Conservation (phyloP, 805 yeast species). For the Novakomyces olei region DNA sequence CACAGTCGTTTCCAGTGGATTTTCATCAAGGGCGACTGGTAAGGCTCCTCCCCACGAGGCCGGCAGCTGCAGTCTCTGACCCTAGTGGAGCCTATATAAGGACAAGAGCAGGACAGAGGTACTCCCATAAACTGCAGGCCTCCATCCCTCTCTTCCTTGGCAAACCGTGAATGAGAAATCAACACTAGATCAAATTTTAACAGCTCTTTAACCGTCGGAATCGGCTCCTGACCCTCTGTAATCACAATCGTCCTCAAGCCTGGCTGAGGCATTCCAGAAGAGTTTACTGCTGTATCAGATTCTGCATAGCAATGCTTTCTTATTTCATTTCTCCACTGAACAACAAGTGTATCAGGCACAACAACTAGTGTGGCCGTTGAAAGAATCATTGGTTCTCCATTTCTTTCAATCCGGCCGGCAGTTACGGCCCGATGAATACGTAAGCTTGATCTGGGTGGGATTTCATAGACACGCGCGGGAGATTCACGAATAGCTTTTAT, state of each 20-base stretch:
- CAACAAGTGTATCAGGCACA: slow-evolving; percentile 43
- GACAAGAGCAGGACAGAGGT: not conserved
- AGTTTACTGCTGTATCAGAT: too few species aligned
- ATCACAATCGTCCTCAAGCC: too few species aligned
- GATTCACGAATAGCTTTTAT: too few species aligned
- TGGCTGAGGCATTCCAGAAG: too few species aligned
- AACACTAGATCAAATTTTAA: slow-evolving; percentile 31
- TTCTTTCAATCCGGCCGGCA: too few species aligned
- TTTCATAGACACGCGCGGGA: too few species aligned
- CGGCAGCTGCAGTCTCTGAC: not conserved
- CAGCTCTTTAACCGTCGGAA: slow-evolving; percentile 19
- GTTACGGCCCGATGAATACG: too few species aligned
- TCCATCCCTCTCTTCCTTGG: slow-evolving; percentile 17
- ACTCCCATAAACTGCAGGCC: not conserved
- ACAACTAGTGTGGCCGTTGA: slow-evolving; percentile 34
- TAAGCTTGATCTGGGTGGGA: too few species aligned
- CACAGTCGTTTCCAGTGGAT: slow-evolving; percentile 48
- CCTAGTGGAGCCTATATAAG: slow-evolving; percentile 1
- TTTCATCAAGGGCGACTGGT: slow-evolving; percentile 19
- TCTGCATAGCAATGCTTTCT: too few species aligned
- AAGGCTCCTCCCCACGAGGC: slow-evolving; percentile 6
- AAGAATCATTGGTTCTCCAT: too few species aligned
- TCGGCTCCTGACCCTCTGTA: slow-evolving; percentile 14
- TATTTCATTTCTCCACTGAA: slow-evolving; percentile 42
- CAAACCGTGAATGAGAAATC: slow-evolving; percentile 26